Conservation (phyloP, 768 basidiomycete species). For the Russula ochroleuca region DNA sequence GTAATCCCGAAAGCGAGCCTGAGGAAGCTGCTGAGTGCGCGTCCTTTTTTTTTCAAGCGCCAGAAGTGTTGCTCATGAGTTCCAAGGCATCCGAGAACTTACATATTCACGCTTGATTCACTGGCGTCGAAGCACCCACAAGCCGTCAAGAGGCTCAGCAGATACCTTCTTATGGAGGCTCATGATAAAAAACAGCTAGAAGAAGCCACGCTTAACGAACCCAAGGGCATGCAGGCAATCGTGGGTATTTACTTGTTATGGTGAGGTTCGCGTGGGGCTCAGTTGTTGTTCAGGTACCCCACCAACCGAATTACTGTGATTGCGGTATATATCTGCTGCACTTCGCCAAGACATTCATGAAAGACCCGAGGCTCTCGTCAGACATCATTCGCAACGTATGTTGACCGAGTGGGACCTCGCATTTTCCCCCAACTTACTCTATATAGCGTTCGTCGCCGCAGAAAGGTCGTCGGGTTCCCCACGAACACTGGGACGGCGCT, state of each 20-base stretch:
- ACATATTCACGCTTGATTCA: constrained; percentile 88
- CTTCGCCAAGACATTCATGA: constrained; percentile 74
- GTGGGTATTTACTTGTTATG: constrained; percentile 37
- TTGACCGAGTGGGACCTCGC: not conserved
- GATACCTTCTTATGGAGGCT: constrained; percentile 77
- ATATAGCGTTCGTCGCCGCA: constrained; percentile 10
- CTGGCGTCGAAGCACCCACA: constrained; percentile 68
- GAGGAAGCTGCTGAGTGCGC: constrained; percentile 9
- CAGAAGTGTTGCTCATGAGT: not conserved
- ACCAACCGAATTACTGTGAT: constrained; percentile 85
- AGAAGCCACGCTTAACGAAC: constrained; percentile 38
- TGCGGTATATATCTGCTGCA: constrained; percentile 93
- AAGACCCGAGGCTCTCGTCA: constrained; percentile 50
- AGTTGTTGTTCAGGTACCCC: constrained; percentile 58
- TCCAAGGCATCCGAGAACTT: constrained; percentile 47
- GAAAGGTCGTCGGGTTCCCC: constrained; percentile 11
- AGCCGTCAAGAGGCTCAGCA: constrained; percentile 53
- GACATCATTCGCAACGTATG: constrained; percentile 44
- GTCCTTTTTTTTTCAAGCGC: not conserved
- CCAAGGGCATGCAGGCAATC: constrained; percentile 45
- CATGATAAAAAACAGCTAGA: constrained; percentile 48
- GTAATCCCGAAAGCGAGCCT: constrained; percentile 19
- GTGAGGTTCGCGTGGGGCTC: not conserved
- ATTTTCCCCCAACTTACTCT: not conserved
- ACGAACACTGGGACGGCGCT: constrained; percentile 25